Evolutionary conservation across 2,329 filamentous ascomycete species (phyloP), one percentile per base, ranked within the genome.

Genomic region (Exutisphaerella laricina): DNA sequence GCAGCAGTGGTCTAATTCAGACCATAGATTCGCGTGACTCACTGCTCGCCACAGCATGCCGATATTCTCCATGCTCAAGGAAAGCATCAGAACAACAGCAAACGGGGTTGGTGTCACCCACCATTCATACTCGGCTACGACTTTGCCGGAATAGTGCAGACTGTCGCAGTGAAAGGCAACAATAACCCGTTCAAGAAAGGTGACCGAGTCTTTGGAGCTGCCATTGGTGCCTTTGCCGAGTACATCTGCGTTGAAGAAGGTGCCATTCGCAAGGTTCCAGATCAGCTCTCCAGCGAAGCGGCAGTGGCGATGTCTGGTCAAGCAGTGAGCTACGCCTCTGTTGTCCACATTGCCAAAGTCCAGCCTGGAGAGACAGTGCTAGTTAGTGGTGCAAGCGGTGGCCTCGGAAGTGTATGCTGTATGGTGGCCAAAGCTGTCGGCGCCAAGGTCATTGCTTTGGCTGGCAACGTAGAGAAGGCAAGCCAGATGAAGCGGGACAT

Each of bases 121-220:
- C 77, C 77, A 0, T 81, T 82, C 60, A 70, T 69, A 1, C 68
- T 80, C 0, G 78, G 78, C 9, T 73, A 74, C n/a, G 77, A 81
- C 56, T 81, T 80, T 53, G 66, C 75, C 1, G 78, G 77, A n/a
- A 63, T 70, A 2, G 65, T 81, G 1, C 46, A 70, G 23, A 61
- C 61, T 2, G 57, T 68, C 0, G 67, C 71, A 0, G 14, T 58
- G 4, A 38, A 29, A 14, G 45, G 43, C 12, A 36, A 21, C n/a
- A 43, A 39, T 20, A 39, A 22, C 14, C 37, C 23, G 0, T 71
- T 74, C 45, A 56, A 57, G 16, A 62, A 62, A 3, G 77, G 76
- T 5, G 71, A 76, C 32, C 62, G 66, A 12, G 74, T 81, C 18
- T 80, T 78, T 52, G 78, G 77, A 6, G 65, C 69, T 9, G 53